Evolutionary conservation across 768 basidiomycete species (phyloP), one percentile per base, ranked within the genome.

Genomic region (Favolaschia claudopus): DNA sequence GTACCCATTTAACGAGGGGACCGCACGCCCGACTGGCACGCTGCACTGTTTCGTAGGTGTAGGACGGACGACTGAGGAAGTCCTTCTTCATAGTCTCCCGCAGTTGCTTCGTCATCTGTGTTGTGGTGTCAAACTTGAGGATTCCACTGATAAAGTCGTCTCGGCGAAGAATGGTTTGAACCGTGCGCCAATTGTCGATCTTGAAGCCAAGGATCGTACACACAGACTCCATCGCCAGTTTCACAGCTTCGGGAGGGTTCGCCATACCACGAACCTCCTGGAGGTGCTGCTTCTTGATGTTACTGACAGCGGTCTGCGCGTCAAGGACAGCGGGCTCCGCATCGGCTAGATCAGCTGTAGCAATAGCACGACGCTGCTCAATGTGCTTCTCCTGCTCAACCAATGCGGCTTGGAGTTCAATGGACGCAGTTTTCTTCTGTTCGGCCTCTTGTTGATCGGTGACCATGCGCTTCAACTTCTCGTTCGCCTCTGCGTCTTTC

Each of bases 181-280:
- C 95, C 2, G 95, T 87, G 60, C 93, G 89, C 97, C 97, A 99
- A 70, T 88, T 89, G 69, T 99, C 97, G 68, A 99, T 92, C 75
- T 95, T 94, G 78, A 98, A 93, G 7, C 97, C 97, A 20, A 99
- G 87, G 42, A 97, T 82, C 14, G 93, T 95, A 74, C 97, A 99
- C 36, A 97, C 96, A 1, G 96, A 97, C 70, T 99, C 97, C 95
- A 99, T 99, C 15, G 97, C 94, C 40, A 96, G 76, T 74, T 99
- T 99, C 65, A 99, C 96, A 5, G 93, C 91, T 72, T 99, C 97
- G 0, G 97, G 97, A 42, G 97, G 97, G 69, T 98, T 98, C 39
- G 95, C 93, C 96, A 99, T 98, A 10, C 93, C 86, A 67, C 97
- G 87, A 37, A 99, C 97, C 85, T 99, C 97, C 70, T 96, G 92